Evolutionary conservation across 2,329 filamentous ascomycete species (phyloP), one percentile per base, ranked within the genome.

Genomic region (Escovopsis sp.): DNA sequence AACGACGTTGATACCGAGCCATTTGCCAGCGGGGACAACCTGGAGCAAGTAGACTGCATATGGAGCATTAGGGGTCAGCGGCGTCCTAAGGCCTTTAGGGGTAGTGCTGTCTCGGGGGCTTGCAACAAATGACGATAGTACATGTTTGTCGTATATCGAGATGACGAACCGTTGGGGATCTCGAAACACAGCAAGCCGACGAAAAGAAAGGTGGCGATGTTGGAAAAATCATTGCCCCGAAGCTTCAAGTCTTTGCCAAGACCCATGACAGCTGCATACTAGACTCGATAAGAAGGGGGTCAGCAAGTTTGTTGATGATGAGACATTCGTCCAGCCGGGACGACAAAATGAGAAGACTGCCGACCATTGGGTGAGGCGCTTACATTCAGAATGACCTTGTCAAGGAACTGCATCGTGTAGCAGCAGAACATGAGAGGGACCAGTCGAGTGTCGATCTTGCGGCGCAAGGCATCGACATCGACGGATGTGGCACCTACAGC

Each of bases 201-300:
- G 50, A 77, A 82, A 50, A 81, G 73, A 26, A 73, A 70, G 0
- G 75, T 78, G 3, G 75, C 74, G 15, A 75, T 57, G 56, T 76
- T 76, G 39, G 72, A 73, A 54, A 80, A 81, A 39, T 81, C 67
- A 46, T 80, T 78, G 15, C 70, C 71, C 11, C 58, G 54, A 39
- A 82, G 64, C 0, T 68, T 60, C 26, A 63, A 63, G 44, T 79
- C 74, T 40, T 66, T 57, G 19, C 58, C 62, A 7, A 83, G 55
- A 3, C 76, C 75, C 77, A 82, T 82, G 41, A 82, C 75, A 45
- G 72, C 73, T 15, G 75, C 75, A 52, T 82, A 82, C 69, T 78
- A 54, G 28, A 32, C 11, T 32, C 8, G 28, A 11, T 9, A 32
- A 11, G 28, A 32, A 32, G 8, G 3, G 28, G 8, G 28, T 32